These are phyloP conservation scores for Pythium diclinum DNA, from an alignment of 352 stramenopile genomes.

Conservation along the genomic window DNA sequence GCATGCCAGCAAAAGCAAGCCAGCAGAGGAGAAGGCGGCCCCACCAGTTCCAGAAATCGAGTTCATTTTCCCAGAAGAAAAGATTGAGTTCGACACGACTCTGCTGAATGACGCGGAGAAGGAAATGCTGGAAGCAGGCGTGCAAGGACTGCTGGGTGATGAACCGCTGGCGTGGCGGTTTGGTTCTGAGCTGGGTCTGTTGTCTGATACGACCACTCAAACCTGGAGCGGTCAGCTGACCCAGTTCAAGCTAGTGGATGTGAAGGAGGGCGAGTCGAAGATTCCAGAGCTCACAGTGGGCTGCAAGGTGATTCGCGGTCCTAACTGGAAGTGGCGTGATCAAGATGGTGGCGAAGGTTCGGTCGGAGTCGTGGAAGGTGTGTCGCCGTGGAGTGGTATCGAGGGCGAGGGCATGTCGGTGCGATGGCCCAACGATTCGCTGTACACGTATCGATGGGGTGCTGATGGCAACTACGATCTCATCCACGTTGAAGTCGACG, in stretches of 20 bases:
- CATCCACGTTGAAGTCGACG: constrained; percentile 81
- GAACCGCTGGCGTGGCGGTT: constrained; percentile 54
- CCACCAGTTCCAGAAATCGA: constrained; percentile 35
- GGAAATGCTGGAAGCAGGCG: constrained; percentile 55
- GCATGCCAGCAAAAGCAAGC: constrained; percentile 24
- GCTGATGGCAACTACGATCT: constrained; percentile 86
- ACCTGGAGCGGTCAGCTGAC: constrained; percentile 78
- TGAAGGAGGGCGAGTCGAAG: constrained; percentile 39
- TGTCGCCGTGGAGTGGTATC: constrained; percentile 86
- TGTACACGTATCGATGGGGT: constrained; percentile 89
- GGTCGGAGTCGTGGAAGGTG: constrained; percentile 76
- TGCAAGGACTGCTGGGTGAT: constrained; percentile 66
- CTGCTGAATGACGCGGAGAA: constrained; percentile 57
- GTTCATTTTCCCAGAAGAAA: constrained; percentile 64
- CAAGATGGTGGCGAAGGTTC: constrained; percentile 86
- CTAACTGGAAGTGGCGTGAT: constrained; percentile 89
- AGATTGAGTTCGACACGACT: constrained; percentile 54
- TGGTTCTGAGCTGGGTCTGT: constrained; percentile 69
- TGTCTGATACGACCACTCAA: constrained; percentile 62
- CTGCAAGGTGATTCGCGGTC: constrained; percentile 86
- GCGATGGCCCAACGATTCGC: constrained; percentile 82
- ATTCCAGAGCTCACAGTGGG: constrained; percentile 70
- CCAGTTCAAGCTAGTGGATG: constrained; percentile 57
- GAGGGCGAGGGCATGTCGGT: constrained; percentile 89
- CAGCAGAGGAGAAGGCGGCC: constrained; percentile 12